These are phyloP conservation scores for Cryomyces minteri DNA, from an alignment of 495 filamentous ascomycete genomes.

Conservation along the genomic window DNA sequence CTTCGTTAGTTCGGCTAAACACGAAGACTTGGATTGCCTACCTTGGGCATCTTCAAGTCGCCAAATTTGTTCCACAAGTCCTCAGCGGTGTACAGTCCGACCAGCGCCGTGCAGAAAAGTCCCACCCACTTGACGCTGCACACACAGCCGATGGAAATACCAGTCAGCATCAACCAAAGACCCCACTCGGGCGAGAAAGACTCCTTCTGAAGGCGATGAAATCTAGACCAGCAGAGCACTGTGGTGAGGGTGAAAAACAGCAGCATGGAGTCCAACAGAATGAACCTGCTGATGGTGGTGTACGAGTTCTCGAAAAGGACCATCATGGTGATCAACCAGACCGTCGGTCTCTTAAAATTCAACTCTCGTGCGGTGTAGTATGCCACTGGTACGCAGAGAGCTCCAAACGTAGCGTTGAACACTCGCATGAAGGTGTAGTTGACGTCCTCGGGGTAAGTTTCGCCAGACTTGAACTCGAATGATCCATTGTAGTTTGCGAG, in stretches of 20 bases:
- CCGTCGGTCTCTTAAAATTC: slow-evolving; percentile 64
- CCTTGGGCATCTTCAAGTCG: slow-evolving; percentile 74
- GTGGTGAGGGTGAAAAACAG: slow-evolving; percentile 96
- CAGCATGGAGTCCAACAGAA: slow-evolving; percentile 94
- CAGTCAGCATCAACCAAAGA: slow-evolving; percentile 77
- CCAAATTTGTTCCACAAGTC: slow-evolving; percentile 98
- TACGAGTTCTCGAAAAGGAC: slow-evolving; percentile 98
- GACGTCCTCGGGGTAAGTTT: slow-evolving; percentile 79
- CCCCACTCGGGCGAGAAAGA: slow-evolving; percentile 86
- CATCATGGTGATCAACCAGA: slow-evolving; percentile 93
- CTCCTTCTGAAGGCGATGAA: slow-evolving; percentile 66
- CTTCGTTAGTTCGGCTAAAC: no score
- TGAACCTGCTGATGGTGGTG: slow-evolving; percentile 94
- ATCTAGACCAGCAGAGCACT: slow-evolving; percentile 87
- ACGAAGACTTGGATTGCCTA: slow-evolving; percentile 16
- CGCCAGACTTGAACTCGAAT: slow-evolving; percentile 98
- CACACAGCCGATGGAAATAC: slow-evolving; percentile 89
- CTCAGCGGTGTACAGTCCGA: slow-evolving; percentile 89
- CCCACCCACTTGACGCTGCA: slow-evolving; percentile 98
- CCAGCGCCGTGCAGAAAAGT: slow-evolving; percentile 81
- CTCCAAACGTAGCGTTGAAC: slow-evolving; percentile 92
- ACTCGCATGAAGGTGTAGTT: slow-evolving; percentile 98
- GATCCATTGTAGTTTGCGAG: slow-evolving; percentile 97
- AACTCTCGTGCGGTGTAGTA: slow-evolving; percentile 89
- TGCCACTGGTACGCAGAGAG: slow-evolving; percentile 78